These are phyloP conservation scores for Xylariaceae sp. DNA, from an alignment of 2,329 filamentous ascomycete species.

Conservation along the genomic window DNA sequence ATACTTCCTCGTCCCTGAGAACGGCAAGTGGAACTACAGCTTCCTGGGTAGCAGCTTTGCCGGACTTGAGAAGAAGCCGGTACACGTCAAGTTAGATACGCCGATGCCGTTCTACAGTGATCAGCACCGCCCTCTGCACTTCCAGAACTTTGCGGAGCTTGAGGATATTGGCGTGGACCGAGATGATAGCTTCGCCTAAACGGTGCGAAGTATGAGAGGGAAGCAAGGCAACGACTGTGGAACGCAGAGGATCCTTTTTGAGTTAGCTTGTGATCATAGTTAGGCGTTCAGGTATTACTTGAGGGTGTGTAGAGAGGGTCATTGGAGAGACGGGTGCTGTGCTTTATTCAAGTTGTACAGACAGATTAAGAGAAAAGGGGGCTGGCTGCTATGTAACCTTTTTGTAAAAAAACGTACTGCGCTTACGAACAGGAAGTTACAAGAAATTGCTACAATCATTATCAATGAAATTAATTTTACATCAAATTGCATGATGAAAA, in stretches of 20 bases:
- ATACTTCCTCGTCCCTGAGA: slow-evolving; percentile 93
- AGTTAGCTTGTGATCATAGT: not conserved
- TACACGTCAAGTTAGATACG: slow-evolving; percentile 91
- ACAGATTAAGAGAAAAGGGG: too few relatives aligned
- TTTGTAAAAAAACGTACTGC: too few relatives aligned
- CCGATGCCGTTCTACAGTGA: slow-evolving; percentile 88
- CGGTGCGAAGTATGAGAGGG: not conserved
- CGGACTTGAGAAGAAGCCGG: slow-evolving; percentile 81
- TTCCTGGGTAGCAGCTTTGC: slow-evolving; percentile 93
- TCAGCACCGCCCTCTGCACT: slow-evolving; percentile 87
- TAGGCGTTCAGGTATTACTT: not conserved
- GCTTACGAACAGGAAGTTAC: too few relatives aligned
- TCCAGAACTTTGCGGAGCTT: slow-evolving; percentile 94
- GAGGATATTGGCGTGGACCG: slow-evolving; percentile 96
- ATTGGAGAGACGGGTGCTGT: not conserved
- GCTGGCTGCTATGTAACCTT: too few relatives aligned
- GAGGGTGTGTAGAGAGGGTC: not conserved
- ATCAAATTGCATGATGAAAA: too few relatives aligned
- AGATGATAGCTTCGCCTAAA: slow-evolving; percentile 85
- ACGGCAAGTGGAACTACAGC: slow-evolving; percentile 92
- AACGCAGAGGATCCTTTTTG: not conserved
- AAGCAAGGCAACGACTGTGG: not conserved
- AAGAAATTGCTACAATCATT: too few relatives aligned
- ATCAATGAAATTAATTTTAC: too few relatives aligned
- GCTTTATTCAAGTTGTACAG: too few relatives aligned